Base-by-base conservation (phyloP, 352 stramenopile species). In the Thalassiosira hispida region DNA sequence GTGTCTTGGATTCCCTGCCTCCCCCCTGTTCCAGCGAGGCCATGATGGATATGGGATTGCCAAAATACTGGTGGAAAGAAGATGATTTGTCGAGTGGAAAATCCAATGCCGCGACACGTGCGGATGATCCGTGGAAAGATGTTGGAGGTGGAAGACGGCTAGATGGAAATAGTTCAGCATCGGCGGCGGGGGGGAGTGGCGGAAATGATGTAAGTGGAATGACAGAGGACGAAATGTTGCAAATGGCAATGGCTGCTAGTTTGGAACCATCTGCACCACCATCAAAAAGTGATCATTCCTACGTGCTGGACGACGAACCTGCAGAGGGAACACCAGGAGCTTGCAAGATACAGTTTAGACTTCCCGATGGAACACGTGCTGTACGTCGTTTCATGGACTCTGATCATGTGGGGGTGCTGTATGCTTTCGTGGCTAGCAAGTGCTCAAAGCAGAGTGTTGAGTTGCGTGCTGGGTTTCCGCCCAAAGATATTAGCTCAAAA, bases 31-130 rank as follows among this genome's bases (percentile, higher is more conserved):
- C 77, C 7, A 84, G 64, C 31, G 53, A 79, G 57, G 62, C 40
- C 25, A 76, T 84, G 64, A 76, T 79, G 55, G 59, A 77, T 64
- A 55, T 62, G 25, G 83, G 86, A 44, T 69, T 84, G 46, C 75
- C 84, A n/a, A 23, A 91, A 67, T 91, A 86, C 77, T 92, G 88
- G 85, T 91, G 86, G 86, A 90, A 87, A 52, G 88, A 91, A 71
- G 72, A 84, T 1, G 86, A 91, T 78, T 66, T 91, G 33, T 23
- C 88, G 40, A 73, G 79, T 38, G 85, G 85, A 59, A 90, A 86
- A 46, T 64, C 68, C 3, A 83, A 82, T 56, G 69, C 72, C 5
- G 82, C 65, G 31, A 90, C 65, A 47, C 66, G 70, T 40, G 75
- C 75, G n/a, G 73, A 76, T 59, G 71, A 92, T 83, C 72, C 85